Evolutionary conservation across 257 asterid species (phyloP), one percentile per base, ranked within the genome.

Genomic region (Solanum etuberosum): DNA sequence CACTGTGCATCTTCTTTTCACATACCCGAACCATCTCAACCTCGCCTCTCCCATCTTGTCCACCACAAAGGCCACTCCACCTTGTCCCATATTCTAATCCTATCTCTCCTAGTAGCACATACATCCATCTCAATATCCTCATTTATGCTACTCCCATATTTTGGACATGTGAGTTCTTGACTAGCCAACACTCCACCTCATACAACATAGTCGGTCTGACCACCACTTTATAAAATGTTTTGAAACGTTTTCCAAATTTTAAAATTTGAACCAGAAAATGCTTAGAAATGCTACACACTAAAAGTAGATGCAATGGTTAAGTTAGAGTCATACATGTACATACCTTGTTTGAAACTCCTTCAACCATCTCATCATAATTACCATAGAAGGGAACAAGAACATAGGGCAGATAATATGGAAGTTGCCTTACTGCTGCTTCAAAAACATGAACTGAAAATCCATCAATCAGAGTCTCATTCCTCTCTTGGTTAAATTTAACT

Each of bases 361-460:
- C 86, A 42, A 94, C 93, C 93, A 95, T 84, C 25, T 93, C 95
- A 84, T 95, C 95, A 3, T 95, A 94, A 0, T 93, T 85, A 38
- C 95, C 94, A 54, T 85, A 20, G 86, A 38, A 89, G 5, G 96
- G 97, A 27, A 91, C 84, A n/a, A 93, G 86, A 7, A 40, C 88
- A 59, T 91, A 92, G 25, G 90, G 88, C 46, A 93, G 88, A 65
- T 90, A 90, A 38, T 93, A 93, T 7, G 94, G 92, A 40, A 95
- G 91, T 31, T 42, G 65, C 34, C 77, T 78, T 51, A 91, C 91
- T 23, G 90, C 93, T 32, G 96, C 94, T 91, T 94, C 91, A 40
- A 94, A 95, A 38, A 95, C 95, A 12, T 91, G 91, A 15, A 94
- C 90, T 2, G 96, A 89, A 82, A 95, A 94, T 71, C 98, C 97